Percentiles rank a stretch among this genome's conserved stretches.
Evolutionary conservation across 306 rosid genomes (phyloP).

Genomic region (Citrullus colocynthis): DNA sequence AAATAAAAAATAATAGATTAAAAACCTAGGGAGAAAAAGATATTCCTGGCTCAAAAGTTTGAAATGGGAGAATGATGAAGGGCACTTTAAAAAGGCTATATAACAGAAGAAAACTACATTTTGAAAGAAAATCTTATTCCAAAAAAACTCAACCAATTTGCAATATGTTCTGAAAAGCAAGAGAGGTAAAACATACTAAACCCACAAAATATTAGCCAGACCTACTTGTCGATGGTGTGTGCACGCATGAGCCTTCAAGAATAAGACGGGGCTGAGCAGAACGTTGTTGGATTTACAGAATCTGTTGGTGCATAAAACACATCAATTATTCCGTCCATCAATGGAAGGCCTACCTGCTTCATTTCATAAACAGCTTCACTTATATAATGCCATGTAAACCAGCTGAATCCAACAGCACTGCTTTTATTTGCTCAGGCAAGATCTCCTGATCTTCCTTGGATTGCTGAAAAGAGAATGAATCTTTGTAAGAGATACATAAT

Average conservation of each 20-base stretch:
- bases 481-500: not conserved
- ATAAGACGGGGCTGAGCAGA: not conserved
- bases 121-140: not conserved
- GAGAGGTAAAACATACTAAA: conserved; percentile 2
- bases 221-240: not conserved
- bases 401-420: conserved; percentile 71
- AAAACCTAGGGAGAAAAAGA: too few relatives aligned
- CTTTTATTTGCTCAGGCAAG: conserved; percentile 71
- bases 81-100: not conserved
- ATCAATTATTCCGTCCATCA: not conserved
- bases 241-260: not conserved
- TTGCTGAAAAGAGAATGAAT: conserved; percentile 39
- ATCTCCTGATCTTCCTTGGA: conserved; percentile 82
- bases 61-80: too few relatives aligned
- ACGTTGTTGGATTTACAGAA: not conserved
- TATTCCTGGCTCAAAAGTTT: too few relatives aligned
- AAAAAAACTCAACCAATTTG: conserved; percentile 1
- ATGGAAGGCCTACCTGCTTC: not conserved
- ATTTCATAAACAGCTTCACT: not conserved
- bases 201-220: not conserved
- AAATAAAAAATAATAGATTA: too few relatives aligned
- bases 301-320: not conserved
- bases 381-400: conserved; percentile 54
- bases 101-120: not conserved
- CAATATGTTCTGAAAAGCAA: not conserved